These are phyloP conservation scores for Pythium pectinolyticum DNA, from an alignment of 352 stramenopile genomes.

Conservation along the genomic window DNA sequence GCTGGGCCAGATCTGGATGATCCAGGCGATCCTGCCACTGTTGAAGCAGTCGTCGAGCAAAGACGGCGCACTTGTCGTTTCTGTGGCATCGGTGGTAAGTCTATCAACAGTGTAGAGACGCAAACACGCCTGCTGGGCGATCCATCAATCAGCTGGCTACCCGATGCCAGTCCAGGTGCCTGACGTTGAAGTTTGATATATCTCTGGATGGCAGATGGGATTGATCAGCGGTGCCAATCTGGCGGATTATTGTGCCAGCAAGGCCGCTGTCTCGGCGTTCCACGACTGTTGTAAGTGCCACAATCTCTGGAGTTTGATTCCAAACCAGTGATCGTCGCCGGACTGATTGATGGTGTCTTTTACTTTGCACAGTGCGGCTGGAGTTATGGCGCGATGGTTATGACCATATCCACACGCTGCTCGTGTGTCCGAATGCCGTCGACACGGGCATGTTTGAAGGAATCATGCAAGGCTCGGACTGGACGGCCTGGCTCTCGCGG, in stretches of 20 bases:
- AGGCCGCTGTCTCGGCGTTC: conserved; percentile 72
- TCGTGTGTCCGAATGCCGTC: conserved; percentile 73
- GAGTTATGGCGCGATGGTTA: conserved; percentile 66
- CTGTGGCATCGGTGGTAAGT: conserved; percentile 70
- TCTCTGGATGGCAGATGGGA: conserved; percentile 72
- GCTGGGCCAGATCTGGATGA: conserved; percentile 76
- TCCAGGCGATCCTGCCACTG: conserved; percentile 56
- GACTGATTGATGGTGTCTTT: neutral
- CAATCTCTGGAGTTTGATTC: neutral
- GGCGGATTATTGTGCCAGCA: conserved; percentile 78
- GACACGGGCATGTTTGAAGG: conserved; percentile 81
- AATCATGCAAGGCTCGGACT: conserved; percentile 40
- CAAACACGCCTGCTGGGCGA: neutral
- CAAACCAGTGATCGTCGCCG: neutral
- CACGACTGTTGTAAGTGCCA: conserved; percentile 58
- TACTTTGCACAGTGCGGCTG: conserved; percentile 51
- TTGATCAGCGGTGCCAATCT: conserved; percentile 62
- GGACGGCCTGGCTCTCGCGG: conserved; percentile 37
- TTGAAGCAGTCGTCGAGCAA: conserved; percentile 52
- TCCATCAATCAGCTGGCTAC: too few relatives aligned
- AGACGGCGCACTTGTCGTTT: conserved; percentile 47
- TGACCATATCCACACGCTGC: conserved; percentile 59
- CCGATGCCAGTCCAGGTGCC: too few relatives aligned
- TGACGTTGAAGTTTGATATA: neutral
- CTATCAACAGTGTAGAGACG: neutral